Conservation (phyloP, 768 basidiomycete genomes). For the Crucibulum laeve region DNA sequence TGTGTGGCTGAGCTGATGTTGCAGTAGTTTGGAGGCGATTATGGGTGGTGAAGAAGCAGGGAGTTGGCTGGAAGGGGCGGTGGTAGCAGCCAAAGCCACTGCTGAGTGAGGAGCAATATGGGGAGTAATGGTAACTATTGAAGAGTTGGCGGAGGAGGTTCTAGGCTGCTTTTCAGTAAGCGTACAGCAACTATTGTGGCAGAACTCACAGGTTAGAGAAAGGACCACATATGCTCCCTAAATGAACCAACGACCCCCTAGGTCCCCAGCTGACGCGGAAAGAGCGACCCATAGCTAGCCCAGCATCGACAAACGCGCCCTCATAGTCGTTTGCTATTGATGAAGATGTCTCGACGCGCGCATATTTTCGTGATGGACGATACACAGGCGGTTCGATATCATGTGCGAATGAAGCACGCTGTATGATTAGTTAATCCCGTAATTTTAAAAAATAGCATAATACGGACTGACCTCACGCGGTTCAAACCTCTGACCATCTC, state of each 20-base stretch:
- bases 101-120: slow-evolving; percentile 25
- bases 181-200: too few relatives aligned
- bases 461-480: slow-evolving; percentile 50
- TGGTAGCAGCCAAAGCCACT: slow-evolving; percentile 9
- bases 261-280: slow-evolving; percentile 93
- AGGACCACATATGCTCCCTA: slow-evolving; percentile 70
- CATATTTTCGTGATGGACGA: slow-evolving; percentile 77
- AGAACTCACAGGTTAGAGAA: slow-evolving; percentile 45
- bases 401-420: slow-evolving; percentile 81
- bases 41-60: slow-evolving; percentile 22
- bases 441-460: slow-evolving; percentile 4
- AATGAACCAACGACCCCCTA: slow-evolving; percentile 67
- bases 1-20: slow-evolving; percentile 73
- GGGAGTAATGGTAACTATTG: slow-evolving; percentile 48
- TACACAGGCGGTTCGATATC: slow-evolving; percentile 63
- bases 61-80: slow-evolving; percentile 9
- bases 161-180: slow-evolving; percentile 22
- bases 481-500: slow-evolving; percentile 59
- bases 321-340: slow-evolving; percentile 67
- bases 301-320: slow-evolving; percentile 70
- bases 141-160: slow-evolving; percentile 56
- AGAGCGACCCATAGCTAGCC: slow-evolving; percentile 79
- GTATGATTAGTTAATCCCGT: slow-evolving; percentile 3
- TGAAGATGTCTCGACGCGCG: slow-evolving; percentile 63
- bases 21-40: slow-evolving; percentile 59